Conservation (phyloP, 176 grass and related monocot species). For the Thalia dealbata region DNA sequence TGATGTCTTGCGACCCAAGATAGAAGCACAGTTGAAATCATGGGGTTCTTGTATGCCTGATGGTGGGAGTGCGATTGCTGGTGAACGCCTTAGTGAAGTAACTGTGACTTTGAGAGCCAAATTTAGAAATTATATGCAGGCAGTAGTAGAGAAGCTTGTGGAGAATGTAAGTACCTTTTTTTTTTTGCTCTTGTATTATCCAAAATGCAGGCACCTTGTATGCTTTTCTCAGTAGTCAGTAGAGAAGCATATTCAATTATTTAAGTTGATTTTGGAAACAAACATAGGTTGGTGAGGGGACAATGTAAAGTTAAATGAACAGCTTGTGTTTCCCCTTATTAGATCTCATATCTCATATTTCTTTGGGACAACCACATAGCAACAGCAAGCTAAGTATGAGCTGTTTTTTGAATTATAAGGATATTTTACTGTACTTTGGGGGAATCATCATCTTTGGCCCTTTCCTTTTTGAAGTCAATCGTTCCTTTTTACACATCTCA, state of each 20-base stretch:
- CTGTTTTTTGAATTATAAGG: too few relatives aligned
- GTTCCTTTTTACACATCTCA: not conserved
- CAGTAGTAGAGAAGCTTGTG: constrained; percentile 82
- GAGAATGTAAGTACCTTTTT: constrained; percentile 63
- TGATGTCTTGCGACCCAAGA: constrained; percentile 65
- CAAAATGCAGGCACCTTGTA: not conserved
- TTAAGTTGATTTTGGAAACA: not conserved
- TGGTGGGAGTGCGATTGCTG: constrained; percentile 49
- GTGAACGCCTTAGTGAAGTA: constrained; percentile 80
- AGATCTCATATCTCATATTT: too few relatives aligned
- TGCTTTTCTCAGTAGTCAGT: too few relatives aligned
- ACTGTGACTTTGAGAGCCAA: constrained; percentile 81
- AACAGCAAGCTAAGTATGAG: too few relatives aligned
- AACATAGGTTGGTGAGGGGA: too few relatives aligned
- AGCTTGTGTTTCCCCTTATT: too few relatives aligned
- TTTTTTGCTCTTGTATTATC: not conserved
- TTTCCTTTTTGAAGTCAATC: not conserved
- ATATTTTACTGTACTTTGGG: not conserved
- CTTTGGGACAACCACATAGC: too few relatives aligned
- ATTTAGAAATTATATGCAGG: constrained; percentile 93
- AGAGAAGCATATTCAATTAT: not conserved
- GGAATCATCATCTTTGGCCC: not conserved
- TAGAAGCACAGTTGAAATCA: constrained; percentile 82
- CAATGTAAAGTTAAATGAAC: too few relatives aligned
- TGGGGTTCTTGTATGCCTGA: constrained; percentile 90